These are phyloP conservation scores for Zygoascus biomembranicola DNA, from an alignment of 805 yeast genomes.

Conservation along the genomic window DNA sequence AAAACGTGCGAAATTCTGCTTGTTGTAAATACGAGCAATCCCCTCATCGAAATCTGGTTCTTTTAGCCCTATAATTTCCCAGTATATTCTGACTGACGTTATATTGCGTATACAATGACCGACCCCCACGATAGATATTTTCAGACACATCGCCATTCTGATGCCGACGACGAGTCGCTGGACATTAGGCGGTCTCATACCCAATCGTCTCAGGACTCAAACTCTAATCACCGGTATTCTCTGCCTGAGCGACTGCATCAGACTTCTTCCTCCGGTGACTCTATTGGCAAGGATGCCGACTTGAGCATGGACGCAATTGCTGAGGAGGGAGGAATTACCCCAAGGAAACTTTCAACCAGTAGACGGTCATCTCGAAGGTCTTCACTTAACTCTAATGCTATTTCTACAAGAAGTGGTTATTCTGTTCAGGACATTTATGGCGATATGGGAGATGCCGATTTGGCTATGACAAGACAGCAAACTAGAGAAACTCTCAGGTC, in stretches of 20 bases:
- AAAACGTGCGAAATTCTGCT: too few species aligned
- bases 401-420: slow-evolving; percentile 11
- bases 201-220: not conserved
- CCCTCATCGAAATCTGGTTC: too few species aligned
- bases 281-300: not conserved
- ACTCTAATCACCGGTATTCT: not conserved
- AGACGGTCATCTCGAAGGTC: not conserved
- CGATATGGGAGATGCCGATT: slow-evolving; percentile 29
- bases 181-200: not conserved
- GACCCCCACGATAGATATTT: not conserved
- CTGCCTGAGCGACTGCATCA: not conserved
- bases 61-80: too few species aligned
- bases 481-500: slow-evolving; percentile 37
- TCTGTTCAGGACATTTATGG: slow-evolving; percentile 34
- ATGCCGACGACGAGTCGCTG: not conserved
- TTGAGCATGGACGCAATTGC: not conserved
- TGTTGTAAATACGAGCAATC: too few species aligned
- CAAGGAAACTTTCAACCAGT: not conserved
- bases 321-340: not conserved
- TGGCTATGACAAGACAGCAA: slow-evolving; percentile 35
- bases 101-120: not conserved
- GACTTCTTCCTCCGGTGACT: not conserved
- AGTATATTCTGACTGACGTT: too few species aligned
- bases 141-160: not conserved
- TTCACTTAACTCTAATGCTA: slow-evolving; percentile 2